These are phyloP conservation scores for Colletotrichum liriopes DNA, from an alignment of 2,329 filamentous ascomycete genomes.

Conservation along the genomic window DNA sequence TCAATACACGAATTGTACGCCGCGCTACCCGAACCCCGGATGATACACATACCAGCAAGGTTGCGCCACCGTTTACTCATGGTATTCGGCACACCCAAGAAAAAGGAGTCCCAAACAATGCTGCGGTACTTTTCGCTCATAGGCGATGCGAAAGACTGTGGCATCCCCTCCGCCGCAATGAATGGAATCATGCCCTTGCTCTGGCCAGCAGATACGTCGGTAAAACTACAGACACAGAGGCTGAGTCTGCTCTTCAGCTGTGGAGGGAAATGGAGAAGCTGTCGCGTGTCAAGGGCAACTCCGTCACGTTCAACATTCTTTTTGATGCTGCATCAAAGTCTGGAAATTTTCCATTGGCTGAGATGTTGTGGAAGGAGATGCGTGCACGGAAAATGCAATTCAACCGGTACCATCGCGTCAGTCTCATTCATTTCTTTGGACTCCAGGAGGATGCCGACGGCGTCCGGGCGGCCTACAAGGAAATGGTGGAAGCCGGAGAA, in stretches of 20 bases:
- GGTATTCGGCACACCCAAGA: constrained; percentile 76
- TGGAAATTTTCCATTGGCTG: constrained; percentile 86
- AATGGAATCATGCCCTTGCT: constrained; percentile 90
- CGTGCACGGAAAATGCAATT: constrained; percentile 75
- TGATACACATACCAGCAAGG: constrained; percentile 63
- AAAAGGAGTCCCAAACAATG: constrained; percentile 75
- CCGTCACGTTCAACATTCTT: constrained; percentile 93
- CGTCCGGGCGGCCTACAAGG: constrained; percentile 82
- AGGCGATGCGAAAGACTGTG: constrained; percentile 84
- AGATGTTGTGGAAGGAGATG: constrained; percentile 90
- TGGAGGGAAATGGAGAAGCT: constrained; percentile 93
- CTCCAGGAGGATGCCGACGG: constrained; percentile 80
- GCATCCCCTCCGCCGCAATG: constrained; percentile 74
- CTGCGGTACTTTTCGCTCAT: constrained; percentile 87
- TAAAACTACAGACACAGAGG: constrained; percentile 69
- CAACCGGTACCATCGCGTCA: constrained; percentile 86
- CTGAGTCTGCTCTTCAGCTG: constrained; percentile 79
- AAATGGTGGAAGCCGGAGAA: constrained; percentile 88
- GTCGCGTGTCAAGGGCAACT: constrained; percentile 75
- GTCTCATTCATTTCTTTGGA: constrained; percentile 87
- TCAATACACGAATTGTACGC: constrained; percentile 66
- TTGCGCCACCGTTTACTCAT: constrained; percentile 77
- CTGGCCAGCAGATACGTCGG: constrained; percentile 83
- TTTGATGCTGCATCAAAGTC: constrained; percentile 91
- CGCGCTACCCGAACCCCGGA: constrained; percentile 66